Conservation (phyloP, 257 asterid genomes). For the Capsicum baccatum region DNA sequence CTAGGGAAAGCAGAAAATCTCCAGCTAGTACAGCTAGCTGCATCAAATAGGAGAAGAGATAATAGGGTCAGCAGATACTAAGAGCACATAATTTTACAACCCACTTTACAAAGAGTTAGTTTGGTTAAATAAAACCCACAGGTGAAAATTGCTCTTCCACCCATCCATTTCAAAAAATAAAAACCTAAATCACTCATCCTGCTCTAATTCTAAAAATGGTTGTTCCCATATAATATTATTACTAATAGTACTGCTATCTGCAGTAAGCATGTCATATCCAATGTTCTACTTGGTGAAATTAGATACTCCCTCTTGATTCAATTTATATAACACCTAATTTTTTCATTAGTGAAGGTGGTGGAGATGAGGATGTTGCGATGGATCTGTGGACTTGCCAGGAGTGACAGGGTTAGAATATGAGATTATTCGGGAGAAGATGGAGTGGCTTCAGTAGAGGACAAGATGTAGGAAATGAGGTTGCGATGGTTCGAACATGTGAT, state of each 20-base stretch:
- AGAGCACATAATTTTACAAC: not conserved
- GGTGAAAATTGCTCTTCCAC: slow-evolving; percentile 12
- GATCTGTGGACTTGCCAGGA: too few species aligned
- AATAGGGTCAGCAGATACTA: slow-evolving; percentile 13
- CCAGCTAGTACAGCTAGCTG: slow-evolving; percentile 97
- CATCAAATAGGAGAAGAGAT: slow-evolving; percentile 36
- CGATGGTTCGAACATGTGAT: too few species aligned
- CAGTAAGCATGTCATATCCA: slow-evolving; percentile 23
- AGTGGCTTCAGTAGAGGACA: too few species aligned
- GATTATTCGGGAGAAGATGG: too few species aligned
- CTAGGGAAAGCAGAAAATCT: slow-evolving; percentile 92
- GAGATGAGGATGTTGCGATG: too few species aligned
- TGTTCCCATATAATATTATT: not conserved
- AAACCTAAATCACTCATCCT: not conserved
- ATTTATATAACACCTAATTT: not conserved
- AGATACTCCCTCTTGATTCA: slow-evolving; percentile 22
- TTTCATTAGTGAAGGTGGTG: not conserved
- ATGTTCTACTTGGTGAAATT: slow-evolving; percentile 7
- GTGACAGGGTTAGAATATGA: too few species aligned
- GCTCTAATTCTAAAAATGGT: not conserved
- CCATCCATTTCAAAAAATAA: not conserved
- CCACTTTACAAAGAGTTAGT: not conserved
- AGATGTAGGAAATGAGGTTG: too few species aligned
- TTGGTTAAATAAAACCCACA: not conserved
- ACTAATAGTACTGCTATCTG: not conserved